Conservation (phyloP, 768 basidiomycete genomes). For the Mycena latifolia region DNA sequence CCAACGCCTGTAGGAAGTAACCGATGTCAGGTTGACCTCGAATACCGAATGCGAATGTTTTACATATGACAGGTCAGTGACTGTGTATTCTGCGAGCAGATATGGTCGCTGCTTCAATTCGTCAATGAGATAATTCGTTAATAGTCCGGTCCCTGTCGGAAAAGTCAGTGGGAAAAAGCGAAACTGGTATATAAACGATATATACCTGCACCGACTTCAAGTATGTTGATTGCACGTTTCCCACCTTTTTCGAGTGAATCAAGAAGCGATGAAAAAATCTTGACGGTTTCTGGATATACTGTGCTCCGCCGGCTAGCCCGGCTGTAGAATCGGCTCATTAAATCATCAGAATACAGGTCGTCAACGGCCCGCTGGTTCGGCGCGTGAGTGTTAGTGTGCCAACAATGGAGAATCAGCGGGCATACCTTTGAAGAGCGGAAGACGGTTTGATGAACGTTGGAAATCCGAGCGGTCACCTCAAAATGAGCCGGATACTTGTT, state of each 20-base stretch:
- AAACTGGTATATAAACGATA: too few species aligned
- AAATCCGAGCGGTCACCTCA: slow-evolving; percentile 13
- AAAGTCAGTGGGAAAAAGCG: too few species aligned
- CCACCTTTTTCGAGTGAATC: neutral
- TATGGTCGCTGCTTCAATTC: slow-evolving; percentile 2
- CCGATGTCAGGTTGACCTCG: too few species aligned
- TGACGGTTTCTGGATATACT: neutral
- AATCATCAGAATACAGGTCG: slow-evolving; percentile 16
- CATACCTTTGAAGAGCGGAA: slow-evolving; percentile 5
- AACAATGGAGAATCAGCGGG: too few species aligned
- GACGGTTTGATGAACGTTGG: neutral
- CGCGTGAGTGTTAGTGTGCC: too few species aligned
- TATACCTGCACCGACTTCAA: slow-evolving; percentile 26
- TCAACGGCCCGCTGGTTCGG: slow-evolving; percentile 2
- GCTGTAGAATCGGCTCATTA: slow-evolving; percentile 11
- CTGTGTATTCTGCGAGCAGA: slow-evolving; percentile 19
- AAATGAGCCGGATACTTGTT: slow-evolving; percentile 14
- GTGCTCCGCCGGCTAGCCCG: neutral
- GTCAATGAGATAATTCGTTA: slow-evolving; percentile 9
- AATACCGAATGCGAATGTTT: neutral
- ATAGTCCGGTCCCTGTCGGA: slow-evolving; percentile 16
- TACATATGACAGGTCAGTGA: slow-evolving; percentile 24
- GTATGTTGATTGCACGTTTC: slow-evolving; percentile 6
- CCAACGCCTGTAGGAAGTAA: neutral
- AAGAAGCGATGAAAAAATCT: slow-evolving; percentile 3